Evolutionary conservation across 176 grass and related monocot genomes (phyloP), one percentile per base, ranked within the genome.

Genomic region (Urochloa ruziziensis): DNA sequence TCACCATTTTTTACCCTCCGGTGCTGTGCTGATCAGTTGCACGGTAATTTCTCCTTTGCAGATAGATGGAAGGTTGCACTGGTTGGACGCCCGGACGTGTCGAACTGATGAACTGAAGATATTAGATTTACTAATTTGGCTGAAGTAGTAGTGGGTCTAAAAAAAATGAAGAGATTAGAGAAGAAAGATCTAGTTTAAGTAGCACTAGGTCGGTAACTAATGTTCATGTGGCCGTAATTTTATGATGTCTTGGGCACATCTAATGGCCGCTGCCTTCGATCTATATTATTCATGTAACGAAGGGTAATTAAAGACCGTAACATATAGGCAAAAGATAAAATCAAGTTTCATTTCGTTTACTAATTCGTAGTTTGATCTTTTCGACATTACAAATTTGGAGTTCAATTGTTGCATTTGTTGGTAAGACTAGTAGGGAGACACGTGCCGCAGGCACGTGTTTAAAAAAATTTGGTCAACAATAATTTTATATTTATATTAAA

Each of bases 31-130:
- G 52, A 75, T 37, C 34, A 75, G 23, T 40, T 75, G 51, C 34
- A 37, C 25, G 75, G 36, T 77, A 23, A 46, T 78, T 78, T 78
- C 8, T 71, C 2, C 42, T n/a, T 21, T 28, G 75, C 75, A 78
- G 75, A 30, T 46, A 1, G 24, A 62, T 35, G 18, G 15, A 13
- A 9, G 52, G 59, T 34, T 61, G 35, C 23, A 51, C 17, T 56
- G n/a, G 67, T 44, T 70, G 13, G 3, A 12, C 1, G 5, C n/a
- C 68, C 2, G 53, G 44, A 54, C 34, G 82, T 30, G 42, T 48
- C 43, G 42, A 70, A 16, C n/a, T 30, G 40, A 4, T 78, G 75
- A 24, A 42, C 35, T 61, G 24, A 25, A 61, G 36, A 61, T 44
- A 30, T 7, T 5, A 78, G 39, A 44, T 62, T 61, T 44, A 21